Evolutionary conservation across 2,329 filamentous ascomycete genomes (phyloP), one percentile per base, ranked within the genome.

Genomic region (Ophiostoma sp.): DNA sequence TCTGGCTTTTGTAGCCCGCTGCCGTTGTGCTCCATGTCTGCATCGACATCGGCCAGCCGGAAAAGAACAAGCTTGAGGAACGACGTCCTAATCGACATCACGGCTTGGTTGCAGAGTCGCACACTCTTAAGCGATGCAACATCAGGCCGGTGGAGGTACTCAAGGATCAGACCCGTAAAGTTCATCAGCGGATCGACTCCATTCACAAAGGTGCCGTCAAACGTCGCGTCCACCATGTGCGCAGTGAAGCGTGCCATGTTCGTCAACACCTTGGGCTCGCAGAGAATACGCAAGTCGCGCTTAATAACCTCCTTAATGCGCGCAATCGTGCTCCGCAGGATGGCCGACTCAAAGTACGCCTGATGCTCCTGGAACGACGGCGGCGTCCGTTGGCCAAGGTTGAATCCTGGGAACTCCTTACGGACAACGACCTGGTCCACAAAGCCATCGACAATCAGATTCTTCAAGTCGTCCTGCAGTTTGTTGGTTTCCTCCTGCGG

Each of bases 181-280:
- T 98, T 95, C 42, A 98, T 87, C 77, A 96, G 88, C 3, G 90
- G 87, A 77, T 94, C 92, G 0, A 93, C 93, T 0, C 95, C 95
- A 76, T 96, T 92, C 75, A 98, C 89, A 79, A 98, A 98, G 93
- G 95, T 98, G 19, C 96, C 96, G 82, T 98, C 96, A 77, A 96
- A 98, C 15, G 97, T 91, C 6, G 94, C 93, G 80, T 99, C 96
- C 0, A 92, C 89, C 80, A 98, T 88, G 79, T 98, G 93, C 2
- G 89, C 85, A 42, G 91, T 90, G 75, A 98, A 92, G 15, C 94
- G 89, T 0, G 92, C 91, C 79, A 99, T 86, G 77, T 99, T 99
- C 3, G 92, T 95, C 69, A 99, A 84, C 0, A 97, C 88, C 74
- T 92, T 90, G 0, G 96, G 93, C 79, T 98, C 95, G 72, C 89